phyloP scores from a whole-genome alignment of 192 early-diverging fungal species.

The Cladochytrium replicatum region DNA sequence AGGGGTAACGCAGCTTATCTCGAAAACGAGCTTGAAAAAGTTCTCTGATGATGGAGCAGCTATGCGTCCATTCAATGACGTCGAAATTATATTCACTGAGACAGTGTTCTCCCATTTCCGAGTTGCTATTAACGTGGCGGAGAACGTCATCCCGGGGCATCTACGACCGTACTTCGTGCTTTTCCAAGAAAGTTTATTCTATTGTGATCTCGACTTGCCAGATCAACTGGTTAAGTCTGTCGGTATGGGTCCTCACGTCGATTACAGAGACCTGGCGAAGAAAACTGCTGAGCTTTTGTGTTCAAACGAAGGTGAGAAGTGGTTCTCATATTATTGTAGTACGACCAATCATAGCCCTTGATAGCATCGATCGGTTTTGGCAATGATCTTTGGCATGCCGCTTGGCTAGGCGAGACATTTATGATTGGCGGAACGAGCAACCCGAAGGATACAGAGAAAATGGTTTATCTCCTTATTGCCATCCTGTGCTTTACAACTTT shows the following conservation, averaged over 20 bases:
- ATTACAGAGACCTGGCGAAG: slow-evolving; percentile 26
- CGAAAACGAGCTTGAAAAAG: too few species aligned
- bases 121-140: slow-evolving; percentile 39
- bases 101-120: slow-evolving; percentile 55
- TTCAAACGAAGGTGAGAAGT: slow-evolving; percentile 37
- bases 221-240: too few species aligned
- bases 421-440: slow-evolving; percentile 25
- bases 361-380: slow-evolving; percentile 38
- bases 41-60: neutral
- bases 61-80: slow-evolving; percentile 31
- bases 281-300: slow-evolving; percentile 47
- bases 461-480: slow-evolving; percentile 27
- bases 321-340: too few species aligned
- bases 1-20: slow-evolving; percentile 7
- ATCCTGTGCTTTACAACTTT: slow-evolving; percentile 57
- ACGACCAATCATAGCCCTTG: too few species aligned
- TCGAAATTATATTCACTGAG: slow-evolving; percentile 55
- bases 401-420: slow-evolving; percentile 34
- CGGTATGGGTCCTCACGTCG: too few species aligned
- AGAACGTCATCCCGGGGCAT: slow-evolving; percentile 44
- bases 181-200: slow-evolving; percentile 69
- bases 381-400: slow-evolving; percentile 30
- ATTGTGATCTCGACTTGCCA: slow-evolving; percentile 16
- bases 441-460: slow-evolving; percentile 6
- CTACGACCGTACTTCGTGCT: slow-evolving; percentile 61